A percentile compares a stretch with the other conserved stretches of the same genome.
Evolutionary conservation across 2,329 filamentous ascomycete genomes (phyloP).

Genomic region (Dactylonectria estremocensis): DNA sequence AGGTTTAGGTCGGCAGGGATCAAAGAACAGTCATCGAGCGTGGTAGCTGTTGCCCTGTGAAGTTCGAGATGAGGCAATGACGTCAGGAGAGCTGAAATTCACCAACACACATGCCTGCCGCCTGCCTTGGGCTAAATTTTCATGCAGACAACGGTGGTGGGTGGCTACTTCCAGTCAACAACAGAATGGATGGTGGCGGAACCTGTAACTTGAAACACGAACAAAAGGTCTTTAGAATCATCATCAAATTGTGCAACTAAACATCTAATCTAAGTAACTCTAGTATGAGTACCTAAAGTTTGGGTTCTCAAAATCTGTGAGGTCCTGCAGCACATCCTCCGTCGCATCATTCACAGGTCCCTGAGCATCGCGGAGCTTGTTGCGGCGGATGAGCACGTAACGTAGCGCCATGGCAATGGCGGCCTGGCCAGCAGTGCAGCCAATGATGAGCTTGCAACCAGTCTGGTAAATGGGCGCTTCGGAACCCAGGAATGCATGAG

Average conservation of each 20-base stretch:
- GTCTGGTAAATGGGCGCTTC: constrained; percentile 67
- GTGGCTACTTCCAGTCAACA: too few relatives aligned
- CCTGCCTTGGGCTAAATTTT: too few relatives aligned
- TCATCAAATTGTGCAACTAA: not conserved
- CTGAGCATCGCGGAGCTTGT: constrained; percentile 42
- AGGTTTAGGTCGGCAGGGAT: constrained; percentile 44
- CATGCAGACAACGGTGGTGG: too few relatives aligned
- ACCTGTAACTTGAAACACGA: constrained; percentile 7
- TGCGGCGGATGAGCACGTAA: constrained; percentile 44
- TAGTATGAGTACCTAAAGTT: constrained; percentile 49
- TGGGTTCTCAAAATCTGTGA: constrained; percentile 49
- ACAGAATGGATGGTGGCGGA: too few relatives aligned
- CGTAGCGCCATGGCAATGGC: constrained; percentile 39
- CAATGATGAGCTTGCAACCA: constrained; percentile 60
- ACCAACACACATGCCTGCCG: too few relatives aligned
- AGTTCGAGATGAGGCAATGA: too few relatives aligned
- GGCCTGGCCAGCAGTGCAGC: constrained; percentile 43
- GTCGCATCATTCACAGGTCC: constrained; percentile 41
- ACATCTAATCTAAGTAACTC: not conserved
- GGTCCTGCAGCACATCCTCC: constrained; percentile 42
- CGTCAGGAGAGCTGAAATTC: too few relatives aligned
- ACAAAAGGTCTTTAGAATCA: constrained; percentile 15
- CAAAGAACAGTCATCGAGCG: too few relatives aligned
- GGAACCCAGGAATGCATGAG: constrained; percentile 58
- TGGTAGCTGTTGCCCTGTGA: too few relatives aligned